Percentiles rank a stretch among this genome's conserved stretches.
Conservation (phyloP, 2,329 filamentous ascomycete genomes). For the Penicillium freii region DNA sequence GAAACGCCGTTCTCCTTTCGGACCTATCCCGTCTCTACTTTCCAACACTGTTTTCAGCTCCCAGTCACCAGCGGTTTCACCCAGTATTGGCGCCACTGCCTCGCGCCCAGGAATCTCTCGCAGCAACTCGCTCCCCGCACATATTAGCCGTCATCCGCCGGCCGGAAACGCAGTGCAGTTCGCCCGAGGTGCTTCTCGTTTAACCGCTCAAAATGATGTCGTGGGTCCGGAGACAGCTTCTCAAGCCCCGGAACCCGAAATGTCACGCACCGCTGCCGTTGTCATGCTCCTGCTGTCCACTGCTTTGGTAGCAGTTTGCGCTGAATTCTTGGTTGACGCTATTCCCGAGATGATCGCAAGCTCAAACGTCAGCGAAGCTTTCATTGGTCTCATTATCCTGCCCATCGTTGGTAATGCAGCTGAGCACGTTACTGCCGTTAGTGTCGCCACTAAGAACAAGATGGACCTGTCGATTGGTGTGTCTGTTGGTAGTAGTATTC, state of each 20-base stretch:
- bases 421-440: slow-evolving; percentile 78
- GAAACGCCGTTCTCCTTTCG: slow-evolving; percentile 31
- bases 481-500: slow-evolving; percentile 75
- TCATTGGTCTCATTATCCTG: slow-evolving; percentile 75
- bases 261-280: slow-evolving; percentile 58
- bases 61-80: slow-evolving; percentile 10
- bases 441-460: slow-evolving; percentile 78
- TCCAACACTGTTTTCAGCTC: slow-evolving; percentile 38
- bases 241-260: slow-evolving; percentile 30
- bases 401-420: slow-evolving; percentile 82
- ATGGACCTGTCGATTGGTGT: slow-evolving; percentile 82
- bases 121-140: slow-evolving; percentile 34
- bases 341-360: slow-evolving; percentile 66
- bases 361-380: slow-evolving; percentile 65
- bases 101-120: slow-evolving; percentile 26
- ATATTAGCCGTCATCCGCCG: slow-evolving; percentile 25
- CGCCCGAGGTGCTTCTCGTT: slow-evolving; percentile 34
- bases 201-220: slow-evolving; percentile 18
- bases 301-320: slow-evolving; percentile 59
- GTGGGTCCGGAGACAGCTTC: slow-evolving; percentile 11
- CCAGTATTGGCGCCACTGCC: slow-evolving; percentile 14
- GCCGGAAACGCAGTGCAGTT: slow-evolving; percentile 37
- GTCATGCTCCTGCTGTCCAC: slow-evolving; percentile 56
- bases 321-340: slow-evolving; percentile 72
- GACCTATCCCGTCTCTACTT: slow-evolving; percentile 33